Conservation (phyloP, 2,329 filamentous ascomycete species). For the Cordyceps fumosorosea region DNA sequence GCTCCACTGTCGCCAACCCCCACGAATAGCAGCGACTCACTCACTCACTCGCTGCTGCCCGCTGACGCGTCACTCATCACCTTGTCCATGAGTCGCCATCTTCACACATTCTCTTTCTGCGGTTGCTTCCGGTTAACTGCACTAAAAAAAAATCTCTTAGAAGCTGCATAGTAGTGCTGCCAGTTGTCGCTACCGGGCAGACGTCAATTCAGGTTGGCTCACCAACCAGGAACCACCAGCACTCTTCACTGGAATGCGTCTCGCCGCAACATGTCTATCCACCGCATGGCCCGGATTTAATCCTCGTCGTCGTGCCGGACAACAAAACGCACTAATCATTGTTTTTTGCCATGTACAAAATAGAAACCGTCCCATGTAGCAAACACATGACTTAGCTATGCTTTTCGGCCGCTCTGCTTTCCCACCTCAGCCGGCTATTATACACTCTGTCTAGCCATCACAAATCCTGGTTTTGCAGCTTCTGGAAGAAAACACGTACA, state of each 20-base stretch:
- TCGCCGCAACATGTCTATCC: neutral
- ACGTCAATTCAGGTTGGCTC: neutral
- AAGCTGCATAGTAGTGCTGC: too few species aligned
- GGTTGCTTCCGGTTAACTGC: neutral
- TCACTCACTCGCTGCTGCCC: neutral
- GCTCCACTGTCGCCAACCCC: neutral
- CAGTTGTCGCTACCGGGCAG: neutral
- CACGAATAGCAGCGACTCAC: neutral
- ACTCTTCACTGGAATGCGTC: conserved; percentile 1
- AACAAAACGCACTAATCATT: neutral
- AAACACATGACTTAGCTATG: neutral
- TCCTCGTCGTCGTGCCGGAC: neutral
- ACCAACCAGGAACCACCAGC: neutral
- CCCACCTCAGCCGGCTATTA: neutral
- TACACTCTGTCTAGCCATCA: neutral
- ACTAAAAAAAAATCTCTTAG: neutral
- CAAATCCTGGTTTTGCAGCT: neutral
- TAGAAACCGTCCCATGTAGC: neutral
- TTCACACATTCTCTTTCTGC: neutral
- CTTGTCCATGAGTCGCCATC: neutral
- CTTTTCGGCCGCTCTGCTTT: neutral
- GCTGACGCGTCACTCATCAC: neutral
- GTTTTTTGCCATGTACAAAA: neutral
- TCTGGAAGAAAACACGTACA: neutral
- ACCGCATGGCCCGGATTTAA: neutral